phyloP scores from a whole-genome alignment of 2,329 filamentous ascomycete genomes.

The Pseudocercospora macadamiae region DNA sequence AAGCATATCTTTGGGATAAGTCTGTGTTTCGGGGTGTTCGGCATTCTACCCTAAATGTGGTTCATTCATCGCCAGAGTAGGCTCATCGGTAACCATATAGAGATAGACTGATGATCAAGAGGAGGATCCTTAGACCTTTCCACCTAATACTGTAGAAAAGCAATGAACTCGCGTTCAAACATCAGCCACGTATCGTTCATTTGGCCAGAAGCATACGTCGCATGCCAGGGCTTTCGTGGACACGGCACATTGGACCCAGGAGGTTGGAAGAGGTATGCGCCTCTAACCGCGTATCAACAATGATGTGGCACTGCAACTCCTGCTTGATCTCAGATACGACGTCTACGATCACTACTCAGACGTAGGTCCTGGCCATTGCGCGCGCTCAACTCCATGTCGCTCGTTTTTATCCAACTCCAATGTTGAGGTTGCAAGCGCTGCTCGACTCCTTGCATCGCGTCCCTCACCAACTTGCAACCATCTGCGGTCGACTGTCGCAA shows the following conservation, averaged over 20 bases:
- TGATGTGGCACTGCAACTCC: background rate
- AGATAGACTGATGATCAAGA: background rate
- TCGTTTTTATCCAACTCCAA: background rate
- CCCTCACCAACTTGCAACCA: background rate
- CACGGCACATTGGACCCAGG: background rate
- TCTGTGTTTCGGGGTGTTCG: too few relatives aligned
- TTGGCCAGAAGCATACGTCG: background rate
- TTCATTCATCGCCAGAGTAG: too few relatives aligned
- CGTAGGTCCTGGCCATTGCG: too few relatives aligned
- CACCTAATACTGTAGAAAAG: background rate
- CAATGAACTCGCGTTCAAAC: constrained; percentile 9
- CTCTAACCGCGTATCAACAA: constrained; percentile 1
- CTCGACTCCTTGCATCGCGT: constrained; percentile 13
- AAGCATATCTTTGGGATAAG: background rate
- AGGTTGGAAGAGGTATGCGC: constrained; percentile 5
- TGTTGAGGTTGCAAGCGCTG: background rate
- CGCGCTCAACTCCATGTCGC: constrained; percentile 5
- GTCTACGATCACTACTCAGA: too few relatives aligned
- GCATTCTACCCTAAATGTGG: too few relatives aligned
- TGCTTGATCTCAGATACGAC: too few relatives aligned
- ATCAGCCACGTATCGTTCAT: constrained; percentile 4
- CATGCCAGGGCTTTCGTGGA: background rate
- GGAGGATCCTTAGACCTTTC: background rate
- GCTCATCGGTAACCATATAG: background rate
- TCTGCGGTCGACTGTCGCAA: background rate